A percentile compares a stretch with the other conserved stretches of the same genome.
These are phyloP conservation scores for Peltaster fructicola DNA, from an alignment of 2,329 filamentous ascomycete genomes.

Conservation along the genomic window DNA sequence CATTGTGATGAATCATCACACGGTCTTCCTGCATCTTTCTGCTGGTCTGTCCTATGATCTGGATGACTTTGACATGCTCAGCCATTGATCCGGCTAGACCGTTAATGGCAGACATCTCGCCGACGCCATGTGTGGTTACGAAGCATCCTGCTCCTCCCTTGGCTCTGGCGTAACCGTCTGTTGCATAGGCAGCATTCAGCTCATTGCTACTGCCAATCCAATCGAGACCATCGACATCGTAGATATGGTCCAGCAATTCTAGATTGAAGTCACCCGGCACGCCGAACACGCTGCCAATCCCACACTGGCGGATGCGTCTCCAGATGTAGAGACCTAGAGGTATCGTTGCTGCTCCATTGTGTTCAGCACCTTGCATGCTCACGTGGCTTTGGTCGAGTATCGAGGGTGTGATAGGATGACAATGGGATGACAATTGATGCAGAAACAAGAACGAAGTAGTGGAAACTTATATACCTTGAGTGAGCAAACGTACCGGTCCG, in stretches of 20 bases:
- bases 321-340: conserved; percentile 26
- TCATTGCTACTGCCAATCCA: conserved; percentile 40
- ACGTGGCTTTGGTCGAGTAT: no score
- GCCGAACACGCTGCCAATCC: conserved; percentile 24
- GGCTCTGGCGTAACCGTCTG: conserved; percentile 39
- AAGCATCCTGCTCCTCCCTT: conserved; percentile 32
- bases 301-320: conserved; percentile 24
- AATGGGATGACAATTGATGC: no score
- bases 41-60: conserved; percentile 29
- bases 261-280: conserved; percentile 31
- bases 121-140: conserved; percentile 44
- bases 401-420: no score
- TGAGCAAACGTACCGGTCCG: no score
- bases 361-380: no score
- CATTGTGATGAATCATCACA: conserved; percentile 30
- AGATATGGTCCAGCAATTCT: conserved; percentile 27
- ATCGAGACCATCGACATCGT: conserved; percentile 21
- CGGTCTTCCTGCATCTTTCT: conserved; percentile 23
- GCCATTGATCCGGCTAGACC: conserved; percentile 26
- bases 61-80: conserved; percentile 27
- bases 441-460: no score
- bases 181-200: conserved; percentile 39
- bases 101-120: conserved; percentile 30
- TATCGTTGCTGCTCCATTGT: no score
- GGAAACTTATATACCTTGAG: no score